phyloP scores from a whole-genome alignment of 2,329 filamentous ascomycete genomes.

The Nigrospora sphaerica region DNA sequence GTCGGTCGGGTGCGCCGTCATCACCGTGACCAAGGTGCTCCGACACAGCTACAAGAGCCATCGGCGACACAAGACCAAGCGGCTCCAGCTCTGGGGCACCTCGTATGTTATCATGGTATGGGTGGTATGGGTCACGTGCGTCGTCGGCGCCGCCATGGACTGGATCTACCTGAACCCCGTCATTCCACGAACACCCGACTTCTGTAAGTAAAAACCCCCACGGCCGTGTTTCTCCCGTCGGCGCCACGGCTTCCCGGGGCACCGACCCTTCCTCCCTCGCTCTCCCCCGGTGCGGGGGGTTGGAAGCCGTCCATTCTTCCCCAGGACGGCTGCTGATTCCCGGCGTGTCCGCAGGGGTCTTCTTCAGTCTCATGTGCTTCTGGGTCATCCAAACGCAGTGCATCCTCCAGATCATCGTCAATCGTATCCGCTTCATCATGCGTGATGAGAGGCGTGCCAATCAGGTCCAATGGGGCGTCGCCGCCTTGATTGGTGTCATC shows the following conservation, averaged over 20 bases:
- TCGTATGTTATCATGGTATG: neutral
- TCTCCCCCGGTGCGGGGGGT: no score
- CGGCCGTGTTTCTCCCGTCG: no score
- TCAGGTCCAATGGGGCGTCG: no score
- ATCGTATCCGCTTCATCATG: neutral
- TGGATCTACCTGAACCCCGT: conserved; percentile 1
- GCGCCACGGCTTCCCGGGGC: no score
- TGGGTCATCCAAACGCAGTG: no score
- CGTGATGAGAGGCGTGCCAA: neutral
- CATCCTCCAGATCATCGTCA: neutral
- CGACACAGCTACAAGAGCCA: neutral
- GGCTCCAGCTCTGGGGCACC: neutral
- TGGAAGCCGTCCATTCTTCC: no score
- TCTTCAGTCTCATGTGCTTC: conserved; percentile 1
- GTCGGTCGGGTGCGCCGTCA: neutral
- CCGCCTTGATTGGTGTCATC: no score
- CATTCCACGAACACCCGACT: neutral
- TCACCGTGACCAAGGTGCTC: neutral
- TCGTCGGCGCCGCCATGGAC: neutral
- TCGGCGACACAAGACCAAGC: neutral
- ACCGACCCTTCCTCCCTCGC: no score
- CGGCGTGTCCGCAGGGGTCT: neutral
- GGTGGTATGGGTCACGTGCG: neutral
- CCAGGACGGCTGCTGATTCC: no score
- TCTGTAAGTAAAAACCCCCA: no score